Base-by-base conservation (phyloP, 2,329 filamentous ascomycete species). In the Exophiala sideris region DNA sequence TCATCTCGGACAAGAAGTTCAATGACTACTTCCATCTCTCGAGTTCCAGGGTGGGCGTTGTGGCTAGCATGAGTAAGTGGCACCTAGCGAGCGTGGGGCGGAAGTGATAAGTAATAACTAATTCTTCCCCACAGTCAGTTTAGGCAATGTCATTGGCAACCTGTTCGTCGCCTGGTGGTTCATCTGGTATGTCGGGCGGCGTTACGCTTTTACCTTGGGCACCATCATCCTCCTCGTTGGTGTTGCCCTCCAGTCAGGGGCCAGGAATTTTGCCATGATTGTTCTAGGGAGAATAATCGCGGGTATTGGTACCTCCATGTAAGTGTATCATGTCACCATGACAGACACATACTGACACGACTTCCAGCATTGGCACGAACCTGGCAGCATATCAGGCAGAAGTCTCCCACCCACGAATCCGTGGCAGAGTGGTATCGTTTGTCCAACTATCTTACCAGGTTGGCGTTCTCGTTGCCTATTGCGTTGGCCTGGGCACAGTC, bases 381-480 rank as follows among this genome's bases (percentile, higher is more conserved):
- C 42, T 45, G 21, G 21, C 42, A 24, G 42, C 42, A 11, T 45
- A 45, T 5, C 42, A 33, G 20, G 42, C 42, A 18, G 35, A 39
- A 48, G 46, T 48, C 35, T 48, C 46, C 10, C 29, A 16, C 12
- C 46, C 35, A 4, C 14, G 32, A 32, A 48, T 48, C 18, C 46
- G 46, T 10, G 35, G 46, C 21, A 18, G 46, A 39, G 46, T 40
- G 8, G 46, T 48, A 3, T 48, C 34, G 21, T 48, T 40, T 29
- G 35, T 68, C 2, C 73, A 75, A 60, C 73, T 75, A 45, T 71
- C 72, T 14, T 75, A 74, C 51, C 72, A 75, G 52, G 64, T 76
- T 0, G 73, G 73, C 7, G 73, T 71, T 0, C 64, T 75, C 5
- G 74, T 75, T 16, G 71, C 73, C 3, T 76, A 75, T 58, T 76